Evolutionary conservation across 2,329 filamentous ascomycete genomes (phyloP), one percentile per base, ranked within the genome.

Genomic region (Fusarium goolgardi): DNA sequence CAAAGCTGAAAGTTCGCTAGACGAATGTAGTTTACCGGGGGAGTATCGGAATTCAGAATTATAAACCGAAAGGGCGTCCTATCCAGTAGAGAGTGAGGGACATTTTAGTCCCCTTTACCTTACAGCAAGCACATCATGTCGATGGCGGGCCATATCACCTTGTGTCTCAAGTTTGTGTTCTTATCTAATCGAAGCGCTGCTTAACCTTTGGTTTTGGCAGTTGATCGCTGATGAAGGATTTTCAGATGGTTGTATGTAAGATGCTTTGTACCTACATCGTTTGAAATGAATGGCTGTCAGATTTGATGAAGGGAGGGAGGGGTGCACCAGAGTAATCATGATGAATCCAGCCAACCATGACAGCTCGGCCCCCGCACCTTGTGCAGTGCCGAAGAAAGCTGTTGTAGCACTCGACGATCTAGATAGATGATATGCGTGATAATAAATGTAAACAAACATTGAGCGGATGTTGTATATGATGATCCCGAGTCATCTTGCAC

Each of bases 271-370:
- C 61, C 53, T 54, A 46, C 20, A 27, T 31, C 31, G 25, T 27
- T 40, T 15, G 11, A 37, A 15, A 50, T 50, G 18, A 25, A 16
- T 29, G 34, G 18, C 15, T 66, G 55, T 64, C 62, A 51, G 41
- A 21, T 31, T 44, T 40, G 18, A 49, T 45, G 44, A 57, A 45
- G 41, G 65, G 62, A 45, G 41, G 65, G 55, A 29, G 27, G 25
- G 32, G 25, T 18, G 27, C 32, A 34, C 2, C 46, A 50, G 39
- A 53, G 47, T 67, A 67, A 69, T 67, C 50, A 67, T 54, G 63
- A 70, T 67, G 46, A 39, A n/a, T 23, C 52, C 2, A 46, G n/a
- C 34, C 15, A 46, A 34, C 27, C 18, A 41, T 66, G 65, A 69
- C 47, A 53, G 50, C 52, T 51, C 37, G 27, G 35, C 44, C 35